Base-by-base conservation (phyloP, 345 rosid genomes). In the Euphorbia pulcherrima region DNA sequence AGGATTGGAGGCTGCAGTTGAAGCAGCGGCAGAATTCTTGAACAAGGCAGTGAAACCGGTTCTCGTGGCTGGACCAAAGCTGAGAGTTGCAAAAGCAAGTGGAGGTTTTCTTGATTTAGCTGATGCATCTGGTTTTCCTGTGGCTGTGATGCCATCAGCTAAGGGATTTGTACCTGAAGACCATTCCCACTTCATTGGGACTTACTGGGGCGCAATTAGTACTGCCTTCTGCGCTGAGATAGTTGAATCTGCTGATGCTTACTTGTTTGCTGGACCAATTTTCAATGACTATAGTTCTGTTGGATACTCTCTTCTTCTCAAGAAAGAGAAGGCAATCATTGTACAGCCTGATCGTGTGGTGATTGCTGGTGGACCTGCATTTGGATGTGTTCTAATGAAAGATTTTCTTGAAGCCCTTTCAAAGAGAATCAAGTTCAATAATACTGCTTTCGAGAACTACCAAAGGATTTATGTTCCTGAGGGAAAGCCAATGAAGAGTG, bases 161-260 rank as follows among this genome's bases (percentile, higher is more conserved):
- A 89, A 89, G 59, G 96, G 96, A 39, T 74, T 83, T 3, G 81
- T 89, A 10, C 90, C 96, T 0, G 96, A 89, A 80, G 78, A 82
- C 55, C 96, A 89, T 63, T 82, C 90, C 7, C 96, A 74, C 76
- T 89, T 87, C 81, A 73, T 87, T 21, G 96, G 96, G 44, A 89
- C 96, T 10, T 89, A 84, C 33, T 89, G 92, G 92, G 96, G 96
- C 28, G 92, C 89, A 4, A 88, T 87, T 68, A 87, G 92, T 75
- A 83, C 92, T 24, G 78, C 90, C 0, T 89, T 89, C 68, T 87
- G 96, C 66, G 83, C 90, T 20, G 92, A 89, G 79, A 89, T 89
- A 17, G 96, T 89, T 71, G 96, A 89, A 73, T 87, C 92, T 26
- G 90, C 92, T 0, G 96, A 89, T 79, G 92, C 92, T 33, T 89